phyloP scores from a whole-genome alignment of 768 basidiomycete species.

The Pisolithus tinctorius region DNA sequence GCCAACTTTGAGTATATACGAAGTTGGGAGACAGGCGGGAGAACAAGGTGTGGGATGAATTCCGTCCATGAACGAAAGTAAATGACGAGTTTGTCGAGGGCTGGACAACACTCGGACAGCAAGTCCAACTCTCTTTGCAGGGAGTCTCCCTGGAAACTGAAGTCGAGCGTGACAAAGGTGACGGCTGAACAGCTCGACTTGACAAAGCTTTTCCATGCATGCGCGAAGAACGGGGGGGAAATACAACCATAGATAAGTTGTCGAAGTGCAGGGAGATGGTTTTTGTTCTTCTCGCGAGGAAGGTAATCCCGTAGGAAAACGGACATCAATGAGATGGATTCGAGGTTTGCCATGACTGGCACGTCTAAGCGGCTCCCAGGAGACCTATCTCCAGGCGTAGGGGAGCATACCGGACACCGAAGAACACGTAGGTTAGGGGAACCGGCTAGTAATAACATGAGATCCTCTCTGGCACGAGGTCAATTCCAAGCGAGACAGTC shows the following conservation, averaged over 20 bases:
- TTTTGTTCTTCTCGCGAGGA: conserved; percentile 19
- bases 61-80: conserved; percentile 21
- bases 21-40: conserved; percentile 22
- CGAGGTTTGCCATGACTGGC: conserved; percentile 21
- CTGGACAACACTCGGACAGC: conserved; percentile 18
- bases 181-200: conserved; percentile 19
- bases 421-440: conserved; percentile 23
- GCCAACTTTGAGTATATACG: conserved; percentile 15
- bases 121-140: conserved; percentile 21
- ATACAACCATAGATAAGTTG: conserved; percentile 27
- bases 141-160: conserved; percentile 17
- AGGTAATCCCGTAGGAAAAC: conserved; percentile 26
- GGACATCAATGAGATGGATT: conserved; percentile 21
- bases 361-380: conserved; percentile 14
- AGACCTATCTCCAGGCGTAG: conserved; percentile 16
- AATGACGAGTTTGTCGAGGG: conserved; percentile 20
- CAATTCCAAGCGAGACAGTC: background rate
- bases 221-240: conserved; percentile 22
- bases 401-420: conserved; percentile 22
- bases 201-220: conserved; percentile 23
- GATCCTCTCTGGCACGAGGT: conserved; percentile 18
- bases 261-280: conserved; percentile 24
- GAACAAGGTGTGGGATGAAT: conserved; percentile 11
- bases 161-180: conserved; percentile 22
- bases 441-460: conserved; percentile 20